Evolutionary conservation across 1,284 basidiomycete genomes (phyloP), one percentile per base, ranked within the genome.

Genomic region (Lentinula novae-zelandiae): DNA sequence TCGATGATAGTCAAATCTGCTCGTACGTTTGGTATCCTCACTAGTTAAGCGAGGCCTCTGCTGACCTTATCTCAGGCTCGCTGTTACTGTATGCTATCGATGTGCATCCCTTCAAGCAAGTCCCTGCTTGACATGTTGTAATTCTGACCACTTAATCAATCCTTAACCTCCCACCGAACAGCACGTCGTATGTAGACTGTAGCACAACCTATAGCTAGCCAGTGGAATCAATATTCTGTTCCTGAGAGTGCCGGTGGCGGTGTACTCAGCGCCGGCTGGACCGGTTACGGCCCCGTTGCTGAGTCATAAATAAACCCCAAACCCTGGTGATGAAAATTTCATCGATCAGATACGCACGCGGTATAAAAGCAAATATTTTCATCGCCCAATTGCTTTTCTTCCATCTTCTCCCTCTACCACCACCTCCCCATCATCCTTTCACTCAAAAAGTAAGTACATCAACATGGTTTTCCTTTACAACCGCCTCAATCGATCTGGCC

Each of bases 281-380:
- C 27, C 27, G 27, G 27, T 20, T 9, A 7, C 44, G 40, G 40
- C 40, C 15, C 40, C 44, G 7, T 3, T 46, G 44, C 44, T 46
- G 44, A 46, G 44, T 46, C n/a, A 46, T 46, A 5, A 46, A 46
- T 4, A 46, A 46, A 46, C 44, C 44, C 44, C 44, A 22, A 20
- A 46, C 44, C 44, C 44, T 46, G 20, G 20, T 46, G 36, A 54
- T 54, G 36, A 40, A 54, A 39, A 46, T 46, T 46, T 46, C 22
- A 46, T 49, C 46, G 55, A 57, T 57, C 42, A 46, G 55, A 48
- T 56, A 56, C 83, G 82, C 82, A 83, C 82, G 77, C 79, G 81
- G 71, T 76, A 78, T 82, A 81, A 81, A 78, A 80, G 69, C 74
- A 67, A 66, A 62, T 69, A 66, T 66, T 68, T 68, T 72, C 71